phyloP scores from a whole-genome alignment of 805 yeast genomes.

The Metschnikowia continentalis region DNA sequence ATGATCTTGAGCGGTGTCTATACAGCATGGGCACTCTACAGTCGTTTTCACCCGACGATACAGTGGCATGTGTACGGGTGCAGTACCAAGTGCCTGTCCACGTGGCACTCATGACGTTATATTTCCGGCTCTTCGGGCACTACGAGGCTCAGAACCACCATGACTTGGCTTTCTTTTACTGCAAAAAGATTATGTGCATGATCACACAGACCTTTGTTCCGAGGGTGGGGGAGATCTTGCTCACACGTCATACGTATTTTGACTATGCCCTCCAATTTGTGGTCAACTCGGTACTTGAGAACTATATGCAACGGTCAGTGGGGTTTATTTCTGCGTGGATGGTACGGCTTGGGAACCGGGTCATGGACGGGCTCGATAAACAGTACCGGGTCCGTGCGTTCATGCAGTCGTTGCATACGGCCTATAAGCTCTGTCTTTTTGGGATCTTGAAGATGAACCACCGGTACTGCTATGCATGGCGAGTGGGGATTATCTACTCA shows the following conservation, averaged over 20 bases:
- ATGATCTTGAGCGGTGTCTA: conserved; percentile 11
- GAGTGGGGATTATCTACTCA: conserved; percentile 15
- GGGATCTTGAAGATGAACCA: conserved; percentile 15
- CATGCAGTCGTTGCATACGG: conserved; percentile 8
- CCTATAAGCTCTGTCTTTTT: conserved; percentile 10
- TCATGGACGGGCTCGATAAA: not conserved
- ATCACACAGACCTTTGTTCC: conserved; percentile 14
- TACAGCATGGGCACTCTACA: conserved; percentile 3
- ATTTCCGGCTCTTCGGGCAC: conserved; percentile 14
- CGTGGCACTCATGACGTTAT: conserved; percentile 9
- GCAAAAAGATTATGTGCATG: conserved; percentile 12
- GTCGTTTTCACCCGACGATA: not conserved
- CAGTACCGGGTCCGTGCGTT: conserved; percentile 4
- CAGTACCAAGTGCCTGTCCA: conserved; percentile 10
- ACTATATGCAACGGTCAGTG: conserved; percentile 14
- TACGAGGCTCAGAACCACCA: conserved; percentile 11
- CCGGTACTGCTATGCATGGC: conserved; percentile 19
- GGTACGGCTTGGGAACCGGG: conserved; percentile 10
- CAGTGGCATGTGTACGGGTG: conserved; percentile 1
- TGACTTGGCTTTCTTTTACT: conserved; percentile 13
- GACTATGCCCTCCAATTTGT: conserved; percentile 11
- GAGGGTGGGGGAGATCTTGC: conserved; percentile 7
- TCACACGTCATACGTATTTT: conserved; percentile 7
- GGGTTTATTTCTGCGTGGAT: conserved; percentile 9
- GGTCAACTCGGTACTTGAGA: conserved; percentile 10